Base-by-base conservation (phyloP, 768 basidiomycete genomes). In the Tylopilus sp. region DNA sequence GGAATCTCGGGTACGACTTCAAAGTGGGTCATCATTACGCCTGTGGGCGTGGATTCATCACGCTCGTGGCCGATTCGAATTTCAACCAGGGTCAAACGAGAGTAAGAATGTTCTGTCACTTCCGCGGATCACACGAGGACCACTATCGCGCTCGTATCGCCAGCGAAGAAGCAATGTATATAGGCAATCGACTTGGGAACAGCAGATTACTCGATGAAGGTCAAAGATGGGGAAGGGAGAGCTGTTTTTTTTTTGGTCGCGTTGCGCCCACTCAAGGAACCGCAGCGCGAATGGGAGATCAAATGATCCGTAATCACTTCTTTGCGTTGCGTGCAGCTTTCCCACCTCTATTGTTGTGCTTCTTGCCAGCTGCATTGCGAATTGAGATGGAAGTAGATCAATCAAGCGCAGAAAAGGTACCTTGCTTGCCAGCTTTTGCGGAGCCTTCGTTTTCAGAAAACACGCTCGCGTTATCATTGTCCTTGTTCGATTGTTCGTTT, bases 401-500 rank as follows among this genome's bases (percentile, higher is more conserved):
- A 23, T 18, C 36, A n/a, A 7, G 30, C 40, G 25, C 33, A 40
- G 15, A 36, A 44, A 26, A 25, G n/a, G 45, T 48, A 68, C 66
- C 57, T 54, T 42, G 50, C 28, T 33, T 54, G 11, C 15, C 33
- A 25, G 18, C 6, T 22, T 47, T 57, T 10, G 26, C 10, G 22
- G 20, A 8, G 3, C 45, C 45, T 2, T 70, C 68, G 25, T 15
- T 40, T 35, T 69, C 69, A 38, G 68, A 59, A 18, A 47, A 0
- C 40, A 51, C 50, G 40, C 50, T 45, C n/a, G 18, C 15, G n/a
- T 20, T 18, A 45, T 62, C 62, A 45, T 42, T 45, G 39, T 61
- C 65, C 57, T 67, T 64, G 59, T 55, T 38, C 59, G 55, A 43
- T 42, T 66, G 61, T 62, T 66, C 51, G 42, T 62, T 57, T 56